Evolutionary conservation across 2,329 filamentous ascomycete species (phyloP).

Genomic region (Neonectria sp.): DNA sequence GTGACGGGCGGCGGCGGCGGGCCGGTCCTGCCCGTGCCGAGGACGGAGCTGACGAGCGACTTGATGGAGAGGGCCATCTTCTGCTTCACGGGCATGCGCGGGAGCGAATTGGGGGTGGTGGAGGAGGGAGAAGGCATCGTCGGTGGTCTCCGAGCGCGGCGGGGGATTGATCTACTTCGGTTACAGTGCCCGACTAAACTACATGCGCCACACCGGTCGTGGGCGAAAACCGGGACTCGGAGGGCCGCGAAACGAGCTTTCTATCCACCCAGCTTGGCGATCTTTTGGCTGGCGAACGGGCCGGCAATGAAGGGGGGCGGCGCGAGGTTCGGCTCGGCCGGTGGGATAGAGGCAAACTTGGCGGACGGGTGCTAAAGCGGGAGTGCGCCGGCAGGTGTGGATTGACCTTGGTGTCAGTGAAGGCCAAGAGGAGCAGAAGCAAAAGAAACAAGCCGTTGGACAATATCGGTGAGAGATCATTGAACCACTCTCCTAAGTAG

Average conservation of each 20-base stretch:
- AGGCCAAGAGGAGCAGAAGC: neutral
- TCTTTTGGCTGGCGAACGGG: neutral
- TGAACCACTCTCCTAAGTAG: neutral
- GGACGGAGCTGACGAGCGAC: constrained; percentile 51
- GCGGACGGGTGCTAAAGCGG: neutral
- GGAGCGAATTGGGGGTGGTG: constrained; percentile 36
- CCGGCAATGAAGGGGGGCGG: neutral
- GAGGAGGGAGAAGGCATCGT: constrained; percentile 17
- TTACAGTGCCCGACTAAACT: neutral
- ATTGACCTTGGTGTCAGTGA: constrained; percentile 1
- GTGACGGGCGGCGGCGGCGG: constrained; percentile 49
- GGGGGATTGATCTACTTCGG: constrained; percentile 1
- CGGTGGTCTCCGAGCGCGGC: neutral
- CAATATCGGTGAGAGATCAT: neutral
- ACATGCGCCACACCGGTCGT: constrained; percentile 1
- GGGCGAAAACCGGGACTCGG: neutral
- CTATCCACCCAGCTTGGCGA: constrained; percentile 7
- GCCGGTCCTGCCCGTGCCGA: constrained; percentile 41
- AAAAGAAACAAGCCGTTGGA: constrained; percentile 11
- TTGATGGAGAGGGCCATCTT: constrained; percentile 61
- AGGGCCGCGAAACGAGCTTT: neutral
- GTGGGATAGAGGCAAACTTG: constrained; percentile 13
- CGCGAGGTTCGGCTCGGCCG: constrained; percentile 16
- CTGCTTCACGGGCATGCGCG: constrained; percentile 53
- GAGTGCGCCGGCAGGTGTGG: constrained; percentile 12